Conservation (phyloP, 2,329 filamentous ascomycete species). For the Ophiosphaerella narmari region DNA sequence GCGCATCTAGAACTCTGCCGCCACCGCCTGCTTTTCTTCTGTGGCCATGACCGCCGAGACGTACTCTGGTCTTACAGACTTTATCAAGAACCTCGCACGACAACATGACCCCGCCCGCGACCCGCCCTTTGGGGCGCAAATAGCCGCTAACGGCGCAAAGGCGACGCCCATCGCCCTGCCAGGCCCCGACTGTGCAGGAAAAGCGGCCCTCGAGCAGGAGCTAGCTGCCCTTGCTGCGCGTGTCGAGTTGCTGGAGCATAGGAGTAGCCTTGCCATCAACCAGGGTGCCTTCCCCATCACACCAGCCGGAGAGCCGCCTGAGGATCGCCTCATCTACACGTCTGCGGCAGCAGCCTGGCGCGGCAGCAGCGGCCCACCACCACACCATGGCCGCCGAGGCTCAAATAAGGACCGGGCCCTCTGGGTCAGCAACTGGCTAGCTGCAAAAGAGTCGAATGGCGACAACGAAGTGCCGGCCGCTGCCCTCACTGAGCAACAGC, state of each 20-base stretch:
- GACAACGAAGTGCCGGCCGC: conserved; percentile 52
- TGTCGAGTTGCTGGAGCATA: conserved; percentile 81
- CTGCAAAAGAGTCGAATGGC: conserved; percentile 58
- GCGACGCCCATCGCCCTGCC: conserved; percentile 69
- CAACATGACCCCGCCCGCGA: conserved; percentile 51
- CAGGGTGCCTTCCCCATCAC: conserved; percentile 72
- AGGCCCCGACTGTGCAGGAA: conserved; percentile 74
- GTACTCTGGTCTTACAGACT: conserved; percentile 44
- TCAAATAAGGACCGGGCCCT: conserved; percentile 44
- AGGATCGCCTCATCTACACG: conserved; percentile 60
- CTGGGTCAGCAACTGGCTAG: conserved; percentile 58
- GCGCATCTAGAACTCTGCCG: conserved; percentile 40
- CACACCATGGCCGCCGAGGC: conserved; percentile 31
- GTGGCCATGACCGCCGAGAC: conserved; percentile 43
- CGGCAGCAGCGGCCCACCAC: conserved; percentile 36
- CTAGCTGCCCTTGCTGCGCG: conserved; percentile 76
- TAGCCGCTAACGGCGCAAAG: conserved; percentile 56
- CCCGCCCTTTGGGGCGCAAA: conserved; percentile 50
- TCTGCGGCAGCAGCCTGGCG: conserved; percentile 44
- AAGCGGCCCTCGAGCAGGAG: conserved; percentile 80
- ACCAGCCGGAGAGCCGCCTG: conserved; percentile 67
- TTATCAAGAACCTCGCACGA: conserved; percentile 56
- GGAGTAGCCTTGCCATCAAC: conserved; percentile 65
- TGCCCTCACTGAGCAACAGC: conserved; percentile 77
- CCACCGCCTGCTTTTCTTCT: conserved; percentile 14